Base-by-base conservation (phyloP, 768 basidiomycete genomes). In the Tubosaeta brunneosetosa region DNA sequence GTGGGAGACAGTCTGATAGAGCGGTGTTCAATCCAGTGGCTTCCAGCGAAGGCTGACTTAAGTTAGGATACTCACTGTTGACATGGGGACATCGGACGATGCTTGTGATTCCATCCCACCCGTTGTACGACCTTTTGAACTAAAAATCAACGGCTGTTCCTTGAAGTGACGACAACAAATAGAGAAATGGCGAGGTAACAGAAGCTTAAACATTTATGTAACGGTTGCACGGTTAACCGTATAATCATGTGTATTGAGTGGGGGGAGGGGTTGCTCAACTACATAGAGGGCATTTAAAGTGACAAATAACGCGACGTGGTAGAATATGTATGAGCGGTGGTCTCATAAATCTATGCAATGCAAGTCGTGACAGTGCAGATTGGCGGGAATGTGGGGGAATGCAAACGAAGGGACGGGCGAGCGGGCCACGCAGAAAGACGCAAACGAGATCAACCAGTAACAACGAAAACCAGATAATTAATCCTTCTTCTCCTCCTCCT, bases 401-500 rank as follows among this genome's bases (percentile, higher is more conserved):
- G 61, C 56, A 61, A 70, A 67, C 10, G 62, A 67, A 36, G 55
- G 61, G 66, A 63, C 58, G 27, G 61, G 63, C 58, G 51, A 48
- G 19, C 25, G 0, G 13, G 55, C 54, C 53, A 55, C 29, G 17
- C 37, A 52, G 41, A 55, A 38, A 56, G 54, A 52, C 56, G 64
- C 41, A 47, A 26, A 33, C 22, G 50, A 19, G 50, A 32, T 44
- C 31, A 37, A 49, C 27, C 7, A 44, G 17, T n/a, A 44, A 10
- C 16, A 50, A 31, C 41, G 7, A 40, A 14, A 44, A 6, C 7
- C 4, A 3, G 33, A 46, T 14, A 38, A 53, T 79, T 84, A 91
- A 65, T 93, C 86, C 76, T 91, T 91, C 87, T 92, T 91, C 77
- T 92, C 86, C 62, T 92, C 86, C 62, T 84, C 71, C 59, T 76